These are phyloP conservation scores for Amanita polypyramis DNA, from an alignment of 768 basidiomycete species.

Conservation along the genomic window DNA sequence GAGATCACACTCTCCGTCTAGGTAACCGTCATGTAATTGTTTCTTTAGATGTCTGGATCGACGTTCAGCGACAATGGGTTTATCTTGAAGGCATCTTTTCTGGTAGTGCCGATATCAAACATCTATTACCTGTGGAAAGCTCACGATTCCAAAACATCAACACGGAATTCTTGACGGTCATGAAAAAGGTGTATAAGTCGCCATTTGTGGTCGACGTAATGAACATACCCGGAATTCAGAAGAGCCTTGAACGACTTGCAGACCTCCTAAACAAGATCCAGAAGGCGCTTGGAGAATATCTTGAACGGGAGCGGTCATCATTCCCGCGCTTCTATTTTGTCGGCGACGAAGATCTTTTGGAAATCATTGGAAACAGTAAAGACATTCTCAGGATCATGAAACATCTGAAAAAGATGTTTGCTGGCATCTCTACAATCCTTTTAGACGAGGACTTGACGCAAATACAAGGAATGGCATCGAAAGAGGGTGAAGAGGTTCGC, in stretches of 20 bases:
- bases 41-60: constrained; percentile 88
- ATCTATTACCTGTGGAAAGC: constrained; percentile 93
- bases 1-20: constrained; percentile 10
- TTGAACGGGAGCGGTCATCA: constrained; percentile 92
- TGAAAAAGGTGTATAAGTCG: constrained; percentile 99
- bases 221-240: constrained; percentile 93
- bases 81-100: constrained; percentile 99
- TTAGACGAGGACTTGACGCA: constrained; percentile 82
- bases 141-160: constrained; percentile 99
- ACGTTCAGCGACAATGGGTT: constrained; percentile 99
- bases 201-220: constrained; percentile 95
- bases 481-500: constrained; percentile 88
- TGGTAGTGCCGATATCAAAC: constrained; percentile 99
- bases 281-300: constrained; percentile 97
- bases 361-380: constrained; percentile 99
- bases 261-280: constrained; percentile 97
- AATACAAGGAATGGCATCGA: constrained; percentile 89
- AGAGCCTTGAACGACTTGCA: constrained; percentile 92
- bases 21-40: constrained; percentile 7
- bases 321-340: constrained; percentile 99
- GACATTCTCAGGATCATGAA: constrained; percentile 98
- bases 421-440: constrained; percentile 83
- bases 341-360: constrained; percentile 95
- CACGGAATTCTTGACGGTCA: constrained; percentile 92
- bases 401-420: constrained; percentile 99